Evolutionary conservation across 2,329 filamentous ascomycete species (phyloP).

Genomic region (Penicillium oxalicum): DNA sequence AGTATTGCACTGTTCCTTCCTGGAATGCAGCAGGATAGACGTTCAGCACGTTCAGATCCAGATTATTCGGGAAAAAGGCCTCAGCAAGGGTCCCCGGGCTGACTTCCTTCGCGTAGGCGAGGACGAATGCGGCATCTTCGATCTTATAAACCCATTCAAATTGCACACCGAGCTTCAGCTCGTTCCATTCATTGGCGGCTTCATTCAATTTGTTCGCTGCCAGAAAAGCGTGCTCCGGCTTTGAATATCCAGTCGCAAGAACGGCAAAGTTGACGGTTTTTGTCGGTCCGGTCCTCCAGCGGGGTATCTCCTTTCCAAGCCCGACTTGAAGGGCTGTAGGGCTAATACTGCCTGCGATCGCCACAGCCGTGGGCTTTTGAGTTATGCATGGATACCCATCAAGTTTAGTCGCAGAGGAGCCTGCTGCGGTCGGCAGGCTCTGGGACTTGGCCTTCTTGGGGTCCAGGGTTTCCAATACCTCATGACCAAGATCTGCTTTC

Average conservation of each 20-base stretch:
- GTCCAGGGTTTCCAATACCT: not conserved
- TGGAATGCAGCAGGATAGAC: not conserved
- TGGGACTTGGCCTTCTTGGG: not conserved
- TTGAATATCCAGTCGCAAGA: not conserved
- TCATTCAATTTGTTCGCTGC: not conserved
- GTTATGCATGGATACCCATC: not conserved
- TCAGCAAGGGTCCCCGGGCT: not conserved
- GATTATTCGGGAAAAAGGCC: not conserved
- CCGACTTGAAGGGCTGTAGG: not conserved
- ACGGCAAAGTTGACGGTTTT: not conserved
- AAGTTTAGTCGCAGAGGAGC: not conserved
- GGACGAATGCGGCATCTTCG: not conserved
- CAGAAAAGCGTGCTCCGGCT: not conserved
- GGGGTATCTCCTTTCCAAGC: not conserved
- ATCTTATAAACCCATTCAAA: not conserved
- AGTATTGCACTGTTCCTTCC: not conserved
- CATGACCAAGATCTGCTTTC: not conserved
- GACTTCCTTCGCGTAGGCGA: not conserved
- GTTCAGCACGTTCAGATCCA: not conserved
- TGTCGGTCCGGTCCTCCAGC: not conserved
- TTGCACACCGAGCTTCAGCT: not conserved
- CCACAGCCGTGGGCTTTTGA: not conserved
- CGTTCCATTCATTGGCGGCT: not conserved
- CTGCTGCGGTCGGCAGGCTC: not conserved
- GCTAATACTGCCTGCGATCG: not conserved